Evolutionary conservation across 1,284 basidiomycete genomes (phyloP), one percentile per base, ranked within the genome.

Genomic region (Heliocybe sulcata): DNA sequence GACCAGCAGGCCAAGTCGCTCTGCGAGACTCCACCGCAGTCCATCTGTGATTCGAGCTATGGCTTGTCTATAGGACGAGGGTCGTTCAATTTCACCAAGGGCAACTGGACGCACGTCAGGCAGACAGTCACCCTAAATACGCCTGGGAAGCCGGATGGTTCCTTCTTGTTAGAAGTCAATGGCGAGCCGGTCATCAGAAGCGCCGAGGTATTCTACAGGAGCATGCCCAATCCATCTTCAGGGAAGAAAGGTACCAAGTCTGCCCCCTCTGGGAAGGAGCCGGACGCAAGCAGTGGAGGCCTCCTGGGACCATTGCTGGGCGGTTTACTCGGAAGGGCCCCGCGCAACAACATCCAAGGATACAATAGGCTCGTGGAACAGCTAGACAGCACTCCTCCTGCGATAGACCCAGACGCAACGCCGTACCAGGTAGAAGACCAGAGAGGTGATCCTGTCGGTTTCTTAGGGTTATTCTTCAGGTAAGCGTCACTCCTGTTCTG

Each of bases 51-150:
- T 57, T 63, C 76, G 0, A 68, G 67, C 1, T 90, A 89, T 60
- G 88, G 89, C 1, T 71, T 89, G 45, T 86, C 85, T 1, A 72
- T 94, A 57, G 87, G 84, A 4, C 80, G 92, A 11, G 90, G 90
- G 0, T 74, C 85, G 0, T 94, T 90, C 76, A 65, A 61, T 2
- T 93, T 82, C 70, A 69, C 75, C 1, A 63, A 70, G 1, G 88
- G 87, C 0, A 72, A 67, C 38, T 91, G 89, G 88, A 90, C 87
- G 47, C 76, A 71, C 38, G 70, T 90, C 55, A 67, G 66, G 20
- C 86, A 90, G 64, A 82, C 78, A 1, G 79, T 90, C 23, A 65
- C 67, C 45, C 75, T 91, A 55, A 91, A 91, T 62, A 87, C 84
- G 1, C 87, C 88, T 0, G 89, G 77, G 1, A 45, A 56, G 55